These are phyloP conservation scores for Trichoderma reesei DNA, from an alignment of 495 filamentous ascomycete genomes.

Conservation along the genomic window DNA sequence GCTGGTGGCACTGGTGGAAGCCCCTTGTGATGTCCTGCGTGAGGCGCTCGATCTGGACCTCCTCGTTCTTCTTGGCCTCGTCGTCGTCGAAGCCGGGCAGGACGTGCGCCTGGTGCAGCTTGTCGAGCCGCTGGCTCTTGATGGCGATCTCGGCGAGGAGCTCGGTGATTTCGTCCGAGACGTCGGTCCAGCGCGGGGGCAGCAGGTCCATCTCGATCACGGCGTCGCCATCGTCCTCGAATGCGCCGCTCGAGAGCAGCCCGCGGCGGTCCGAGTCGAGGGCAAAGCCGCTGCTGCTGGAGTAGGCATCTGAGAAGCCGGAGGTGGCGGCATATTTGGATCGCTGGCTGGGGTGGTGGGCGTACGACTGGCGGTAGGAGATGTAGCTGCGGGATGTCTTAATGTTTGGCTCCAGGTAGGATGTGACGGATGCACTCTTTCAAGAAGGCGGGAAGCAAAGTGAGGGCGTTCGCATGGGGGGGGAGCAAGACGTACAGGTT, in stretches of 20 bases:
- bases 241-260: slow-evolving; percentile 68
- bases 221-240: slow-evolving; percentile 81
- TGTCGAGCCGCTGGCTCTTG: slow-evolving; percentile 76
- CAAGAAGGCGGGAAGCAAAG: neutral
- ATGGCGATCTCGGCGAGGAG: slow-evolving; percentile 68
- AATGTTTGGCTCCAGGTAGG: neutral
- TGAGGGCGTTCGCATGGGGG: neutral
- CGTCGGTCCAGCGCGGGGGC: slow-evolving; percentile 89
- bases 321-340: slow-evolving; percentile 51
- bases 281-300: slow-evolving; percentile 26
- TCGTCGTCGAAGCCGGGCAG: slow-evolving; percentile 96
- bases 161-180: slow-evolving; percentile 87
- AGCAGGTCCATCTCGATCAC: slow-evolving; percentile 98
- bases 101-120: slow-evolving; percentile 93
- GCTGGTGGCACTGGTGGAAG: slow-evolving; percentile 82
- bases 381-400: slow-evolving; percentile 58
- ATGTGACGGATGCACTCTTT: neutral
- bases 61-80: slow-evolving; percentile 69
- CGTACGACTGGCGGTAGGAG: slow-evolving; percentile 96
- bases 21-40: slow-evolving; percentile 81
- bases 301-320: slow-evolving; percentile 50
- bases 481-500: slow-evolving; percentile 61
- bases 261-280: slow-evolving; percentile 65
- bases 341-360: slow-evolving; percentile 86
- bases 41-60: slow-evolving; percentile 77